Evolutionary conservation across 2,329 filamentous ascomycete species (phyloP).

Genomic region (Pestalotiopsis sp.): DNA sequence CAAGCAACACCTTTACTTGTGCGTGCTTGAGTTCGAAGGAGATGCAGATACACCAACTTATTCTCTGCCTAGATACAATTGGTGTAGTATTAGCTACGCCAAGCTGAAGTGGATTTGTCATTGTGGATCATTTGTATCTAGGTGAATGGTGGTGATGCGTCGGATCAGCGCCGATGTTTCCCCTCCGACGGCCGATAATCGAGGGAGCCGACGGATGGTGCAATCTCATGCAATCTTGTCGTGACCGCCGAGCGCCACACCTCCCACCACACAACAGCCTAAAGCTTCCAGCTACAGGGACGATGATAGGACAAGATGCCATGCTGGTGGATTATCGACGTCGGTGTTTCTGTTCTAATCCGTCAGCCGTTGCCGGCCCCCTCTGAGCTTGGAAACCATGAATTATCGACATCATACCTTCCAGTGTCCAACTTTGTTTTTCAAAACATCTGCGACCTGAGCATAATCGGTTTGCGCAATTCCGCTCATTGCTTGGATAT

Average conservation of each 20-base stretch:
- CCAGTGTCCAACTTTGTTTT: background rate
- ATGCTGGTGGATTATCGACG: constrained; percentile 1
- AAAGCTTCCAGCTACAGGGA: background rate
- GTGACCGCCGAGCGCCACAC: constrained; percentile 6
- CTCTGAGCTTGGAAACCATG: background rate
- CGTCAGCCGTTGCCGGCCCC: constrained; percentile 2
- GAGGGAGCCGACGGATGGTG: constrained; percentile 7
- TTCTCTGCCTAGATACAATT: background rate
- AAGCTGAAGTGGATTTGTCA: background rate
- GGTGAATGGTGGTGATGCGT: constrained; percentile 1
- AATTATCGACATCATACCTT: background rate
- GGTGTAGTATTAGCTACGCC: background rate
- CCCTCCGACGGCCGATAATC: constrained; percentile 8
- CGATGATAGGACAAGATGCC: constrained; percentile 8
- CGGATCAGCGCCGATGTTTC: constrained; percentile 6
- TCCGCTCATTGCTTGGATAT: background rate
- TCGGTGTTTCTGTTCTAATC: constrained; percentile 10
- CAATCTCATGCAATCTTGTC: constrained; percentile 8
- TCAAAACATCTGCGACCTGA: background rate
- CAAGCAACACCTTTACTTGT: too few relatives aligned
- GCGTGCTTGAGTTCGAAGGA: too few relatives aligned
- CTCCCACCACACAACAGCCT: background rate
- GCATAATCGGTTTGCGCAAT: background rate
- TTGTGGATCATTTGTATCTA: background rate
- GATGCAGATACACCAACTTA: background rate